These are phyloP conservation scores for Musa schizocarpa DNA, from an alignment of 176 grass and related monocot species.

Conservation along the genomic window DNA sequence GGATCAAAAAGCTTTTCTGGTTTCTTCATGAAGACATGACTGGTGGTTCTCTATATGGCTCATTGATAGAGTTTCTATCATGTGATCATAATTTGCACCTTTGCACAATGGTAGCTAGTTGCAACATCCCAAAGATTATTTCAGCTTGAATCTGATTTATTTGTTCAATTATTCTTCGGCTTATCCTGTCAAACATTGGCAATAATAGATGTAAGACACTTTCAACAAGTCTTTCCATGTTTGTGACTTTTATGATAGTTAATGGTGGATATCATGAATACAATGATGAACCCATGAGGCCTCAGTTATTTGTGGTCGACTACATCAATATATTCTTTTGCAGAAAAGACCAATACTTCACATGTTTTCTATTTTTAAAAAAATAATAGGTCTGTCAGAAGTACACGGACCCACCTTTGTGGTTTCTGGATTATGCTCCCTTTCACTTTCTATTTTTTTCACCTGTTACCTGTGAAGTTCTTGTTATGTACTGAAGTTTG, in stretches of 20 bases:
- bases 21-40: neutral
- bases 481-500: neutral
- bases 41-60: neutral
- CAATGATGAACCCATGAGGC: neutral
- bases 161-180: neutral
- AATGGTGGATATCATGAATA: neutral
- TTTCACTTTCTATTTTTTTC: neutral
- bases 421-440: neutral
- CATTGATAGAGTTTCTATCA: neutral
- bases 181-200: neutral
- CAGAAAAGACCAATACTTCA: neutral
- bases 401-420: neutral
- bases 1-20: neutral
- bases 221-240: neutral
- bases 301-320: neutral
- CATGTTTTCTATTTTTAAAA: too few species aligned
- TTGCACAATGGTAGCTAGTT: neutral
- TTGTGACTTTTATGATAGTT: neutral
- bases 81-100: neutral
- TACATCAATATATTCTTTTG: neutral
- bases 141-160: neutral
- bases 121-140: neutral
- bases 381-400: neutral
- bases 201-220: neutral
- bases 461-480: neutral